Base-by-base conservation (phyloP, 2,329 filamentous ascomycete species). In the Lecanicillium sp. region DNA sequence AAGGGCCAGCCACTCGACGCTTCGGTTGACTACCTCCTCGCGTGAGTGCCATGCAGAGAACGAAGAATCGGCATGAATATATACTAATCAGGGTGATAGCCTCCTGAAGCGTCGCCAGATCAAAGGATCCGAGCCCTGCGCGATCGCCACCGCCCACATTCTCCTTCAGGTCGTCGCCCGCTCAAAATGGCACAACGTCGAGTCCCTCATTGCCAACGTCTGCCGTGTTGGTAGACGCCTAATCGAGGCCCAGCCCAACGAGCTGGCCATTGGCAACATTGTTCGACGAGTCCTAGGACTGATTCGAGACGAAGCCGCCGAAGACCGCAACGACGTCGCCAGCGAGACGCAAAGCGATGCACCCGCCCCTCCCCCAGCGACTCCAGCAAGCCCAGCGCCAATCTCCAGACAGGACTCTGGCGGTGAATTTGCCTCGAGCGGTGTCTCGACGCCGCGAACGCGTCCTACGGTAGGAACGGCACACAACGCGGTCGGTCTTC, bases 191-290 rank as follows among this genome's bases (percentile, higher is more conserved):
- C 73, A 74, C 44, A 83, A 90, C 58, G 81, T 88, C 33, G 75
- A 79, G 35, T 79, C 82, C 52, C 78, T 98, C 36, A 78, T 96
- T 43, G 76, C 82, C 50, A 80, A 85, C 48, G 80, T 98, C 45
- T 80, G 85, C 47, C 74, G 80, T 43, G 80, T 90, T 17, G 92
- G 92, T 40, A 75, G 79, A 50, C 77, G 80, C 40, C 71, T 98
- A 31, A 80, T 84, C 27, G 77, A 83, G 40, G 89, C 92, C 7
- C 87, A 94, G 52, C 90, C 90, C 13, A 78, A 83, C 44, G 92
- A 96, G 64, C 81, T 95, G 50, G 86, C 88, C 5, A 87, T 95
- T 32, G 90, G 88, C 37, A 98, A 98, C 55, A 89, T 98, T 49
- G 86, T 95, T 33, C 80, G 89, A 44, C 80, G 92, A 45, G 85